Evolutionary conservation across 1,139 yeast genomes (phyloP), one percentile per base, ranked within the genome.

Genomic region (Kodamaea derodonti): DNA sequence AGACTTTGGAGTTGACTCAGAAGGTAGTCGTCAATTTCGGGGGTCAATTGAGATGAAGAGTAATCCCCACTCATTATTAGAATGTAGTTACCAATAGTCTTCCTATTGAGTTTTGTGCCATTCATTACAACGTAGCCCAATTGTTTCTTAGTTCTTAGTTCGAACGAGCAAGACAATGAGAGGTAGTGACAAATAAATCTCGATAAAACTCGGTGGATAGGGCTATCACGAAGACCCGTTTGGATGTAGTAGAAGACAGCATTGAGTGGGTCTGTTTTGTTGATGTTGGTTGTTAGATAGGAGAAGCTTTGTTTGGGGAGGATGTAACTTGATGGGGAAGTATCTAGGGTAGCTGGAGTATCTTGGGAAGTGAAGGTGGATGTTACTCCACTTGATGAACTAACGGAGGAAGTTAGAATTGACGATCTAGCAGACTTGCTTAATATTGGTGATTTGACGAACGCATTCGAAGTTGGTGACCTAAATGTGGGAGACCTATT

Each of bases 71-170:
- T 77, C 65, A 72, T 65, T 0, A 80, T 54, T 4, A 75, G 65
- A 6, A 82, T 54, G 43, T 72, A 78, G 2, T 78, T 35, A 1
- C 90, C 90, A n/a, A 73, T 50, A 0, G 78, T 69, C 14, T 66
- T 61, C 35, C 79, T 57, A 25, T 75, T 55, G 1, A 71, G 48
- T 41, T 82, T 58, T n/a, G 68, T 38, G 0, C 86, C 86, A 28
- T 78, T 72, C 4, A 69, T 43, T 0, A 79, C 74, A 6, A 69
- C 60, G 49, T 66, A 66, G 0, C 68, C 71, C 32, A 82, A 56
- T 45, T 78, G 82, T 36, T 65, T 68, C 38, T 66, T 69, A 14
- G 62, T 64, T 43, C 87, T 58, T 14, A 81, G 55, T 36, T 72
- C 75, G 3, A 65, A 54, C 1, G 58, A 53, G n/a, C 75, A 58